Evolutionary conservation across 495 filamentous ascomycete genomes (phyloP).

Genomic region (Mytilinidion resinicola): DNA sequence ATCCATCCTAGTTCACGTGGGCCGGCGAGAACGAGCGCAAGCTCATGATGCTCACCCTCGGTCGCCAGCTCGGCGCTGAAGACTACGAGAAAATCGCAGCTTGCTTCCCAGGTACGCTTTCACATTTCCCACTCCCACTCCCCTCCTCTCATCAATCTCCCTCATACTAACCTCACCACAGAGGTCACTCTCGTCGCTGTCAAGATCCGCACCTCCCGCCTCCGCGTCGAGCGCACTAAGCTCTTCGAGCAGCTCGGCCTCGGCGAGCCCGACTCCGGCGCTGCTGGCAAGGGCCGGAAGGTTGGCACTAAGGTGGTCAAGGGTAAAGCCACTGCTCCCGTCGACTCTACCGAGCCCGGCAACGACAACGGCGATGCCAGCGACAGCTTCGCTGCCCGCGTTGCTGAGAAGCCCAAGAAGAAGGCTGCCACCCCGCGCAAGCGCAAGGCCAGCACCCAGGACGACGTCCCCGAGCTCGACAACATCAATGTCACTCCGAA

Average conservation of each 20-base stretch:
- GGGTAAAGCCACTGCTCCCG: neutral
- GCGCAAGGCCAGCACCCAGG: neutral
- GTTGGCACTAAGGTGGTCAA: neutral
- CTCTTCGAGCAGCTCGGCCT: neutral
- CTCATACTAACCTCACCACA: neutral
- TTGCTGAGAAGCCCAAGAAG: neutral
- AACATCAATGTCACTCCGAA: no score
- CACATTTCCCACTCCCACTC: no score
- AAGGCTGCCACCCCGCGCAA: neutral
- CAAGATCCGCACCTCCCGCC: neutral
- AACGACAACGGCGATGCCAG: no score
- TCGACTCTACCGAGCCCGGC: no score
- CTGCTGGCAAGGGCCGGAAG: neutral
- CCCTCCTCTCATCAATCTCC: neutral
- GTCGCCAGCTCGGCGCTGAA: neutral
- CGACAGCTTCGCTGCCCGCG: no score
- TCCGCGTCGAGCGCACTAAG: neutral
- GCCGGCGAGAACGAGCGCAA: constrained; percentile 14
- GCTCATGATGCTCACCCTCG: constrained; percentile 8
- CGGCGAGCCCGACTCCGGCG: neutral
- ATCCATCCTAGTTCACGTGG: constrained; percentile 11
- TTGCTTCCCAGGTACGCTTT: constrained; percentile 1
- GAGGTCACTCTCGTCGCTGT: neutral
- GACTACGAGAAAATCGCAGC: constrained; percentile 6
- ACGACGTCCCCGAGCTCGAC: neutral